phyloP scores from a whole-genome alignment of 2,329 filamentous ascomycete genomes.

The Fusarium hostae region DNA sequence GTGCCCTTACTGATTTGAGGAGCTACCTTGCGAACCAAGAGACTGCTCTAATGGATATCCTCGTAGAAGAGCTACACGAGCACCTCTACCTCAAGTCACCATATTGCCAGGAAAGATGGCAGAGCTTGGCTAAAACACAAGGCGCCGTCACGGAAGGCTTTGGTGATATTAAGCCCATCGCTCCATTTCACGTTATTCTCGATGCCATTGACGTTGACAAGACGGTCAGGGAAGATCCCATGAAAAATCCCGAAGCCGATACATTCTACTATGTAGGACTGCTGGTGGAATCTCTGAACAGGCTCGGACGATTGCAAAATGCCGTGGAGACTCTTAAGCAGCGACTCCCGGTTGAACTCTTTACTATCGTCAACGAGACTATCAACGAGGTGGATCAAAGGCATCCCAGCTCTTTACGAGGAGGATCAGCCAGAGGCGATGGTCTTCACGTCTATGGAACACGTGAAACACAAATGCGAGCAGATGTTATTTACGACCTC shows the following conservation, averaged over 20 bases:
- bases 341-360: conserved; percentile 90
- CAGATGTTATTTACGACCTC: conserved; percentile 89
- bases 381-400: conserved; percentile 93
- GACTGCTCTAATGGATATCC: conserved; percentile 87
- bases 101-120: conserved; percentile 97
- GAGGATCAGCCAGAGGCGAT: conserved; percentile 62
- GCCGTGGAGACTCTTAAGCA: conserved; percentile 93
- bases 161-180: conserved; percentile 57
- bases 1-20: conserved; percentile 85
- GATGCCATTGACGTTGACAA: conserved; percentile 70
- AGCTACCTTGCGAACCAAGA: conserved; percentile 95
- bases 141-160: conserved; percentile 62
- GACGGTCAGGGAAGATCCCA: conserved; percentile 82
- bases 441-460: conserved; percentile 72
- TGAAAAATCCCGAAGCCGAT: conserved; percentile 93
- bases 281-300: conserved; percentile 89
- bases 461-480: conserved; percentile 79
- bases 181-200: conserved; percentile 69
- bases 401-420: conserved; percentile 83
- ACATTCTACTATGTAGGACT: conserved; percentile 94
- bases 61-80: conserved; percentile 97
- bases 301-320: conserved; percentile 84
- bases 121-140: conserved; percentile 77
- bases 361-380: conserved; percentile 92
- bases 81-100: conserved; percentile 98